These are phyloP conservation scores for Zopfochytrium polystomum DNA, from an alignment of 371 early-diverging fungal species.

Conservation along the genomic window DNA sequence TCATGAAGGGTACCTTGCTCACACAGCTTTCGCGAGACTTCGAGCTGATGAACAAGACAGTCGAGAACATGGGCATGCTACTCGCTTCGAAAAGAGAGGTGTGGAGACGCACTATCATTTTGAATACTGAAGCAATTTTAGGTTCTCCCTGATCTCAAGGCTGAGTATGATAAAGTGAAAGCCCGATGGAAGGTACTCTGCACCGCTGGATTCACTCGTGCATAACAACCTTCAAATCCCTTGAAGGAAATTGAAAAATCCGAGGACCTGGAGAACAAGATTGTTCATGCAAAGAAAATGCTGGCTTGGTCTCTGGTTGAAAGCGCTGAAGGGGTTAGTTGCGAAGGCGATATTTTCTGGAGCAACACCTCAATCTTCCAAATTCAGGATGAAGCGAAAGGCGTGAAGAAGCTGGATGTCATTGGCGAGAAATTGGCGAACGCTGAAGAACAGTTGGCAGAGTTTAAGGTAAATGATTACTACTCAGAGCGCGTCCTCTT, in stretches of 20 bases:
- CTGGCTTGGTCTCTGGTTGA: constrained; percentile 72
- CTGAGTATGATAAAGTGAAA: constrained; percentile 18
- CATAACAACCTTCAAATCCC: background rate
- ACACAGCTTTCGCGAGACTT: constrained; percentile 73
- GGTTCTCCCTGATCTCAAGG: constrained; percentile 54
- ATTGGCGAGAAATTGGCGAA: background rate
- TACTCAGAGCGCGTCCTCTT: too few species aligned
- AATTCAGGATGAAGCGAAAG: background rate
- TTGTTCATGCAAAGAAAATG: constrained; percentile 63
- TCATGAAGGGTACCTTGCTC: constrained; percentile 83
- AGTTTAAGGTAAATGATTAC: constrained; percentile 6
- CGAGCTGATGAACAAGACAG: constrained; percentile 60
- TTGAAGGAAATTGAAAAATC: constrained; percentile 62
- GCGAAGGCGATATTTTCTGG: constrained; percentile 25
- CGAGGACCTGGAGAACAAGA: constrained; percentile 56
- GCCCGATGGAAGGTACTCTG: constrained; percentile 44
- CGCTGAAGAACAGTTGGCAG: background rate
- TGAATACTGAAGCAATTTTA: too few species aligned
- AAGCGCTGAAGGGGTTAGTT: constrained; percentile 47
- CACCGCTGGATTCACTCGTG: constrained; percentile 21
- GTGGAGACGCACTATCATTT: too few species aligned
- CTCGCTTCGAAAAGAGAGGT: too few species aligned
- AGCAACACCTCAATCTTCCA: background rate
- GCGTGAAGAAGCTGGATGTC: background rate
- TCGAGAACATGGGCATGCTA: too few species aligned